These are phyloP conservation scores for Nicotiana tabacum DNA, from an alignment of 257 asterid species.

Conservation along the genomic window DNA sequence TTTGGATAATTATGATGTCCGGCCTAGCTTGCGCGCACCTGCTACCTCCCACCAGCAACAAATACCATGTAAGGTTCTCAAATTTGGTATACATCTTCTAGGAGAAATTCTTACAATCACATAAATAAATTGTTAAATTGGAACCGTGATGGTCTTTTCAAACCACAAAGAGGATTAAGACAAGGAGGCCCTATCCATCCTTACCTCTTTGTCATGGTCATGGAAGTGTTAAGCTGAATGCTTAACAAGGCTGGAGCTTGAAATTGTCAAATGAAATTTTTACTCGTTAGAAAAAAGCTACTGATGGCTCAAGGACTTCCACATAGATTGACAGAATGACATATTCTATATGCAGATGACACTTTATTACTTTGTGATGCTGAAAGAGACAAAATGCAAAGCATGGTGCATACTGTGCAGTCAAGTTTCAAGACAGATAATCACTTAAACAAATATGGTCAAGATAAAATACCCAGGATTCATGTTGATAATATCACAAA, in stretches of 20 bases:
- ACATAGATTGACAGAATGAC: not conserved
- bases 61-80: not conserved
- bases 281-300: not conserved
- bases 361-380: not conserved
- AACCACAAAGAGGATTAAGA: not conserved
- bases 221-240: not conserved
- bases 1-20: too few species aligned
- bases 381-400: not conserved
- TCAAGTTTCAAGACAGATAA: not conserved
- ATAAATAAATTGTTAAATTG: not conserved
- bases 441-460: not conserved
- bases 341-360: not conserved
- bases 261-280: too few species aligned
- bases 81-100: not conserved
- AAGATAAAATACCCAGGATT: conserved; percentile 61
- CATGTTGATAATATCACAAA: conserved; percentile 73
- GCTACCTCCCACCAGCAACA: too few species aligned
- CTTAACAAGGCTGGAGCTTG: not conserved
- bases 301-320: not conserved
- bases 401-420: not conserved
- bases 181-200: not conserved
- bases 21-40: too few species aligned
- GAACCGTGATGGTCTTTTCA: not conserved
- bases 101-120: not conserved
- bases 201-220: not conserved